Conservation (phyloP, 257 asterid species). For the Nicotiana attenuata region DNA sequence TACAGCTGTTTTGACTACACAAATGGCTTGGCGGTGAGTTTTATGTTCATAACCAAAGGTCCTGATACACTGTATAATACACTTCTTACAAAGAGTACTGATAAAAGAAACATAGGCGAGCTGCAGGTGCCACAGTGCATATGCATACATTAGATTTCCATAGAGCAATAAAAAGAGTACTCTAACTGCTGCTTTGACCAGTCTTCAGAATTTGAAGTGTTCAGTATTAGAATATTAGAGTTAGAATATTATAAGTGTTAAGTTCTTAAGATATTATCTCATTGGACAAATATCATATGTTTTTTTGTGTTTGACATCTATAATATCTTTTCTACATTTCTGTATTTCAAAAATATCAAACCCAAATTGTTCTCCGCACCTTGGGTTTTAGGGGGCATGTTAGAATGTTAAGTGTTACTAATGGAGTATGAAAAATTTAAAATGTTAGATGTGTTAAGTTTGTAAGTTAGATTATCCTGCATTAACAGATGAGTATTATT, state of each 20-base stretch:
- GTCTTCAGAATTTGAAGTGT: background rate
- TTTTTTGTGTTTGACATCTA: background rate
- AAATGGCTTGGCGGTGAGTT: conserved; percentile 90
- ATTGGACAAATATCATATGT: background rate
- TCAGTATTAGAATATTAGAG: background rate
- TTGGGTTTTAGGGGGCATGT: background rate
- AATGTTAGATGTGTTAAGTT: background rate
- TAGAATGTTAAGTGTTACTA: background rate
- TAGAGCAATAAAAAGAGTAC: background rate
- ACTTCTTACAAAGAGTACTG: background rate
- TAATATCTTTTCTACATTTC: background rate
- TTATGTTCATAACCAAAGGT: conserved; percentile 18
- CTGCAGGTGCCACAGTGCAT: background rate
- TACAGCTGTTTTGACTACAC: conserved; percentile 99
- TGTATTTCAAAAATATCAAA: background rate
- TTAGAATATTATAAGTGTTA: background rate
- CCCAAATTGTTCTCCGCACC: background rate
- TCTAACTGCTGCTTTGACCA: background rate
- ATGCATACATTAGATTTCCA: background rate
- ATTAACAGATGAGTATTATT: background rate
- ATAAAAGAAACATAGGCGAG: background rate
- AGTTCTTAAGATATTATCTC: background rate
- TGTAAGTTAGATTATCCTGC: background rate
- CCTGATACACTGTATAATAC: background rate
- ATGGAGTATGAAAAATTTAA: background rate